Base-by-base conservation (phyloP, 305 asterid species). In the Solanum hybrid region DNA sequence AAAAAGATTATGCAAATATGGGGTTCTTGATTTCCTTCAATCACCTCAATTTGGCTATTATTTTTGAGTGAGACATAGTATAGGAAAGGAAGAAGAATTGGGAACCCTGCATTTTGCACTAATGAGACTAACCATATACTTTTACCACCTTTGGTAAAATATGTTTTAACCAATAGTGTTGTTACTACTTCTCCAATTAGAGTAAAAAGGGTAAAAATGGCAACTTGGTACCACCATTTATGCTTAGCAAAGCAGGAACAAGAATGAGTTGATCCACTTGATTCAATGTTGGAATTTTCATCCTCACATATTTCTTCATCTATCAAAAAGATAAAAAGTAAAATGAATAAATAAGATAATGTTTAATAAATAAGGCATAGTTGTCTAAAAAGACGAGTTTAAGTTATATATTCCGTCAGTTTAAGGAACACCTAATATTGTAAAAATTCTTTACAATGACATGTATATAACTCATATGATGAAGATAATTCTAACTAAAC, bases 161-260 rank as follows among this genome's bases (percentile, higher is more conserved):
- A 95, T 22, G 92, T 14, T 66, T 95, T 89, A 77, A 95, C 93
- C 10, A 95, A 45, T 29, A 95, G 86, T 3, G 92, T 89, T 24
- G 95, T 95, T 0, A 87, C 78, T 5, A 95, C 78, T 77, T 94
- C 95, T 6, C 98, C 98, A 75, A 93, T 92, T 24, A 95, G 87
- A 78, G 93, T 90, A 73, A 94, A 87, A 37, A 94, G 27, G 1
- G 94, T 19, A 89, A 92, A 95, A 24, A 93, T 27, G 7, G 90
- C 69, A 93, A 94, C 92, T 64, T 93, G 91, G n/a, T 94, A 84
- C 97, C 98, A 94, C 98, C 96, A 95, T 90, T 91, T 90, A 91
- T 92, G 91, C 9, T 87, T 88, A 0, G 51, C 4, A 77, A 77
- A 34, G 84, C 22, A 15, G 15, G 82, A 32, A 71, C 24, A 89